Evolutionary conservation across 176 grass and related monocot species (phyloP).

Genomic region (Juncus inflexus): DNA sequence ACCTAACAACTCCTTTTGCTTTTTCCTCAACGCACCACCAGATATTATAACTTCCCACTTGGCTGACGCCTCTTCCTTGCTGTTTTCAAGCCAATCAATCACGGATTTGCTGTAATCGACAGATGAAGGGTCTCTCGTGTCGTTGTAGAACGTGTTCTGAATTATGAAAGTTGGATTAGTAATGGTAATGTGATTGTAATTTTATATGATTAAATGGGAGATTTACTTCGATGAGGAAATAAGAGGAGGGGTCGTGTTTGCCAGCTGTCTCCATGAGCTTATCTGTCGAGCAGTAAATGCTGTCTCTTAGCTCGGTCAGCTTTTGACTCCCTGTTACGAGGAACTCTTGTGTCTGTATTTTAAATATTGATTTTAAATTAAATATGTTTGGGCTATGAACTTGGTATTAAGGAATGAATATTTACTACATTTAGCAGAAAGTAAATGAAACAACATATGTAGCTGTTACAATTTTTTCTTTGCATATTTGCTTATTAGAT

Average conservation of each 20-base stretch:
- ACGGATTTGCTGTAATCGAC: constrained; percentile 80
- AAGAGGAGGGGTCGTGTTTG: constrained; percentile 52
- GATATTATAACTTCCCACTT: constrained; percentile 80
- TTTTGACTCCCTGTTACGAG: constrained; percentile 80
- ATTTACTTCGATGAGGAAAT: constrained; percentile 82
- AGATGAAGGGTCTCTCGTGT: constrained; percentile 47
- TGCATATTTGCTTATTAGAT: no score
- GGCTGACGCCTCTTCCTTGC: constrained; percentile 54
- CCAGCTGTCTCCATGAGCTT: constrained; percentile 67
- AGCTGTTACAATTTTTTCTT: no score
- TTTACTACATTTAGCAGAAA: no score
- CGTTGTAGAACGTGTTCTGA: constrained; percentile 96
- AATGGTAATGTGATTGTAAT: background rate
- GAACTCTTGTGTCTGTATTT: constrained; percentile 84
- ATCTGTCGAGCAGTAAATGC: constrained; percentile 76
- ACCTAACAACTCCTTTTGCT: constrained; percentile 63
- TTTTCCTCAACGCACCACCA: constrained; percentile 62
- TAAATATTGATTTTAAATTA: constrained; percentile 2
- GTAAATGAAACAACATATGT: no score
- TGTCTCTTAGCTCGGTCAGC: constrained; percentile 71
- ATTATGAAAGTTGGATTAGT: constrained; percentile 14
- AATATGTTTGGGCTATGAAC: constrained; percentile 25
- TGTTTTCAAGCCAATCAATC: constrained; percentile 79
- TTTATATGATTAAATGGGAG: background rate
- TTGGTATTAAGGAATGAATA: background rate